These are phyloP conservation scores for Cylindrotheca fusiformis DNA, from an alignment of 108 stramenopile species.

Conservation along the genomic window DNA sequence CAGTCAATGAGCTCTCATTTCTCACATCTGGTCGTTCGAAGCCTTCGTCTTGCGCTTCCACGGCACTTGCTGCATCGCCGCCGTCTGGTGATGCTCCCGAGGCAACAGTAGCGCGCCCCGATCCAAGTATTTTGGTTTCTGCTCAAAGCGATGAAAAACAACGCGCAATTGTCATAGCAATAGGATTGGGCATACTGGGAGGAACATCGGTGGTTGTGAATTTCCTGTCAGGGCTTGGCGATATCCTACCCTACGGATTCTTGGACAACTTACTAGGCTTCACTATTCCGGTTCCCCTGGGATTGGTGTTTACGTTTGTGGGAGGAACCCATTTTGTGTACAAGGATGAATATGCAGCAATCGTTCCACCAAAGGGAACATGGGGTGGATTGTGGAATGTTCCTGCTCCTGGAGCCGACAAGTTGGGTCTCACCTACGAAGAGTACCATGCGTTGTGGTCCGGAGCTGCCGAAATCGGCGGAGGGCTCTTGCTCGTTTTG, in stretches of 20 bases:
- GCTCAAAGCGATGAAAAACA: slow-evolving; percentile 48
- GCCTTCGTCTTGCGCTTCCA: too few species aligned
- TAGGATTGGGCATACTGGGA: slow-evolving; percentile 35
- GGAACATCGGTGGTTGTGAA: slow-evolving; percentile 49
- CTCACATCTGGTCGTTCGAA: too few species aligned
- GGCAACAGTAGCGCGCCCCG: slow-evolving; percentile 44
- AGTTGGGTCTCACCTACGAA: slow-evolving; percentile 59
- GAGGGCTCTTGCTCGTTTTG: slow-evolving; percentile 58
- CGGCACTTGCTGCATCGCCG: too few species aligned
- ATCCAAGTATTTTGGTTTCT: slow-evolving; percentile 62
- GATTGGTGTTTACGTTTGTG: slow-evolving; percentile 66
- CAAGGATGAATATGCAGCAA: slow-evolving; percentile 62
- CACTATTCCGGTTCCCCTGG: slow-evolving; percentile 68
- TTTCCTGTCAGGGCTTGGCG: slow-evolving; percentile 40
- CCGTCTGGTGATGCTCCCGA: too few species aligned
- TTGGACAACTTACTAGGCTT: slow-evolving; percentile 55
- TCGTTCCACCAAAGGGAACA: slow-evolving; percentile 78
- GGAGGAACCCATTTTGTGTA: slow-evolving; percentile 80
- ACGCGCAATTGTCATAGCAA: slow-evolving; percentile 37
- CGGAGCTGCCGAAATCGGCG: slow-evolving; percentile 73
- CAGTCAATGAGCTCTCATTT: too few species aligned
- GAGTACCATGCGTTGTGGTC: slow-evolving; percentile 87
- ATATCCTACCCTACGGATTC: slow-evolving; percentile 57
- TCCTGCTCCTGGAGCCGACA: slow-evolving; percentile 65
- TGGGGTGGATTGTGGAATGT: slow-evolving; percentile 89